Conservation (phyloP, 257 asterid species). For the Solanum megistacrolobum region DNA sequence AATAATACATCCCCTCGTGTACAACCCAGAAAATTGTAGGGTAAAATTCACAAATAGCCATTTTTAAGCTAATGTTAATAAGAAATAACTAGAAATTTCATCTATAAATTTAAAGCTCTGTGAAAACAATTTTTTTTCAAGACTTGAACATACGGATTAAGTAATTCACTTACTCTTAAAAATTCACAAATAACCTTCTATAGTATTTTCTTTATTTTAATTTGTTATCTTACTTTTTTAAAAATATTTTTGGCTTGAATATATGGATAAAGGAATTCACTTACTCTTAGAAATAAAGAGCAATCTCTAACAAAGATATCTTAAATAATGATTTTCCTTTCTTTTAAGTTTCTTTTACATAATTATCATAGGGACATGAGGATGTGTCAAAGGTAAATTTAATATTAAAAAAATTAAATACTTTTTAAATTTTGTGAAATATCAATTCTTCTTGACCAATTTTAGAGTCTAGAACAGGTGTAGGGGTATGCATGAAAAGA, state of each 20-base stretch:
- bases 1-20: neutral
- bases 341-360: neutral
- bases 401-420: neutral
- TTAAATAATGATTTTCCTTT: neutral
- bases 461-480: neutral
- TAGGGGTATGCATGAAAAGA: neutral
- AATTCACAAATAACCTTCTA: neutral
- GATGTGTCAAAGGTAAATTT: neutral
- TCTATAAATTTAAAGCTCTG: neutral
- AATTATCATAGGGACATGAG: neutral
- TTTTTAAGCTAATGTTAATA: neutral
- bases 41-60: neutral
- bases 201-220: neutral
- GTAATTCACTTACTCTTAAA: too few relatives aligned
- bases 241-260: neutral
- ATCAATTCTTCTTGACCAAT: neutral
- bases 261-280: neutral
- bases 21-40: neutral
- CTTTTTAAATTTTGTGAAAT: neutral
- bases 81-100: neutral
- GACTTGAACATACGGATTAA: too few relatives aligned
- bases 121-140: neutral
- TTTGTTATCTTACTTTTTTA: neutral
- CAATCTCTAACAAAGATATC: neutral
- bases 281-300: neutral